Percentiles rank a stretch among this genome's conserved stretches.
Evolutionary conservation across 108 stramenopile species (phyloP).

Genomic region (Pseudonitzschia delicatissima): DNA sequence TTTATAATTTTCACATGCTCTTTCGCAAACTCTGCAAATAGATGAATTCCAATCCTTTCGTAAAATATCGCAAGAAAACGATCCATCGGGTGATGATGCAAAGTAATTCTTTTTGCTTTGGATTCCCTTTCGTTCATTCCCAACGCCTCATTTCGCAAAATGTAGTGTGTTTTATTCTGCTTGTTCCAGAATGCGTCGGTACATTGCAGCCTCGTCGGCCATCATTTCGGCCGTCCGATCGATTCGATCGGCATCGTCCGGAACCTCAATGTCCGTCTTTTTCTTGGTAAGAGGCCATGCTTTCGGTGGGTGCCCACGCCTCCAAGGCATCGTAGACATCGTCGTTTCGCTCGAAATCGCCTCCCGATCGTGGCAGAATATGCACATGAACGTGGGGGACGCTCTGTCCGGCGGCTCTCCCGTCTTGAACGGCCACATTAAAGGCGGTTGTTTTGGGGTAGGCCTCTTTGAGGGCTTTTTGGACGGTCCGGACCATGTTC

Average conservation of each 20-base stretch:
- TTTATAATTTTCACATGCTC: too few species aligned
- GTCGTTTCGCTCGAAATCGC: constrained; percentile 82
- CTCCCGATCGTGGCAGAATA: constrained; percentile 65
- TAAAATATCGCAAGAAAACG: too few species aligned
- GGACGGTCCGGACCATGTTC: constrained; percentile 69
- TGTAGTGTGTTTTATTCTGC: too few species aligned
- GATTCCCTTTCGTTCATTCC: too few species aligned
- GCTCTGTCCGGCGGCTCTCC: constrained; percentile 73
- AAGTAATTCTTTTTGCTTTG: too few species aligned
- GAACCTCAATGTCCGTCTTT: constrained; percentile 50
- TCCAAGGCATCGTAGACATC: constrained; percentile 83
- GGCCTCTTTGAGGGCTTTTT: constrained; percentile 47
- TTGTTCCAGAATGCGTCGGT: too few species aligned
- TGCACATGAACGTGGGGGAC: constrained; percentile 93
- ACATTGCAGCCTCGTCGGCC: constrained; percentile 71
- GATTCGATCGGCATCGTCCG: constrained; percentile 67
- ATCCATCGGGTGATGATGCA: too few species aligned
- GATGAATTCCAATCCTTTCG: too few species aligned
- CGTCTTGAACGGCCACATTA: constrained; percentile 93
- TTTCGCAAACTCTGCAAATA: too few species aligned
- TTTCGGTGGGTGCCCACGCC: constrained; percentile 74
- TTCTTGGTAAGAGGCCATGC: constrained; percentile 15
- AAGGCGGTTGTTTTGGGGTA: constrained; percentile 57
- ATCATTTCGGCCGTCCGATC: constrained; percentile 77
- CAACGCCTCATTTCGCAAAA: too few species aligned